Base-by-base conservation (phyloP, 2,329 filamentous ascomycete genomes). In the Epichloe amarillans region DNA sequence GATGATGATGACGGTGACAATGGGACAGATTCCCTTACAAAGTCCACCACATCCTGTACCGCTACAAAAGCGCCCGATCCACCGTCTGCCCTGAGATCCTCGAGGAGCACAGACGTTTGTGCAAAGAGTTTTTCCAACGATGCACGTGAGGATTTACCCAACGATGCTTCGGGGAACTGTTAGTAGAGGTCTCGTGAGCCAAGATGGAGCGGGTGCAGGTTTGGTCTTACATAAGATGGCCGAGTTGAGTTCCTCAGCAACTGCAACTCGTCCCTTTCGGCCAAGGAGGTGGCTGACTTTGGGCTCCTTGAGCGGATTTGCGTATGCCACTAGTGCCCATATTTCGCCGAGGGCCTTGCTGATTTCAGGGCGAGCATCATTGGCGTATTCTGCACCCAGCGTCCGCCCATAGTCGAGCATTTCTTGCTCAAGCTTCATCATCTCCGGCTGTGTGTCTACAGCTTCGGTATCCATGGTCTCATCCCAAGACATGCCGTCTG, bases 221-320 rank as follows among this genome's bases (percentile, higher is more conserved):
- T 11, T 46, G 37, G 15, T 75, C 82, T 71, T 72, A 95, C 89
- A 82, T 53, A 98, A 67, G 59, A 98, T 95, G 45, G 88, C 90
- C 54, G 88, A 87, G 66, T 97, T 97, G 51, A 98, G 73, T 66
- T 95, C 90, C 69, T 98, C 93, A 8, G 90, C 90, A 40, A 97
- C 88, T 17, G 80, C 75, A 17, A 83, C 79, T 42, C 93, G 75
- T 1, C 87, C 88, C 49, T 77, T 79, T 39, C 78, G 74, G 60
- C 95, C 87, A 52, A 98, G 72, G 53, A 96, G 70, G 61, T 88
- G 84, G 15, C 84, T 83, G 52, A 96, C 77, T 53, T 84, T 79
- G 46, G 77, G 75, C 55, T 86, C 88, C 57, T 83, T 80, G 15
- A 85, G 74, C 0, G 90, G 87, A 61, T 96, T 87, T 37, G 79